Conservation (phyloP, 2,329 filamentous ascomycete species). For the Fusarium sp. region DNA sequence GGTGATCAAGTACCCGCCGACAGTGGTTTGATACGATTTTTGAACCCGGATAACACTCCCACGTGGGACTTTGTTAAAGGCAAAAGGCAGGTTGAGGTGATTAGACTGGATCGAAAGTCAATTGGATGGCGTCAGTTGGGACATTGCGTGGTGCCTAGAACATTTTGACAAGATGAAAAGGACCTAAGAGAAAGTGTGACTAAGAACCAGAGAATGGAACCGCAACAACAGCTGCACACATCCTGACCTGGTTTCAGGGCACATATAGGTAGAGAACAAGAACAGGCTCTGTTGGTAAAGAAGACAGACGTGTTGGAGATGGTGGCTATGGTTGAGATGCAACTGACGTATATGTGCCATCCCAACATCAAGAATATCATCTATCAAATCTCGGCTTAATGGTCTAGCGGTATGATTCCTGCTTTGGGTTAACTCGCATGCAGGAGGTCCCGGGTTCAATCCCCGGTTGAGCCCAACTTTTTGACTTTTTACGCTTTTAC, state of each 20-base stretch:
- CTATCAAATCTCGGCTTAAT: neutral
- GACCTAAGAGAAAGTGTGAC: neutral
- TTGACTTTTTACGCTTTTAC: rapidly evolving
- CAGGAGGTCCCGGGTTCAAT: slow-evolving; percentile 62
- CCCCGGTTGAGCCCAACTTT: slow-evolving; percentile 51
- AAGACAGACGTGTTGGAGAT: no score
- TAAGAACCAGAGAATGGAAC: no score
- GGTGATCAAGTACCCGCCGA: neutral
- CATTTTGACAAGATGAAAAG: neutral
- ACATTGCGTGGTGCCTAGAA: neutral
- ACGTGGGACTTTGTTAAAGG: neutral
- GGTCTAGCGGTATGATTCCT: slow-evolving; percentile 41
- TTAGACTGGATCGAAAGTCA: neutral
- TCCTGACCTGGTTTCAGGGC: no score
- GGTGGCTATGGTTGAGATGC: no score
- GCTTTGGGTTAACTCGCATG: slow-evolving; percentile 43
- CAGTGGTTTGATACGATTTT: neutral
- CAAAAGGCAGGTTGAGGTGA: neutral
- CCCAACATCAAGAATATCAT: no score
- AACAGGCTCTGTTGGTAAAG: no score
- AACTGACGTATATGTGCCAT: no score
- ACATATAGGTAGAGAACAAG: no score
- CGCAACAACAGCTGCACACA: no score
- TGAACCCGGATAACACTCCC: neutral
- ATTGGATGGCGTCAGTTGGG: neutral